Base-by-base conservation (phyloP, 225 moss, liverwort and hornwort genomes). In the Sphagnum tenellum region DNA sequence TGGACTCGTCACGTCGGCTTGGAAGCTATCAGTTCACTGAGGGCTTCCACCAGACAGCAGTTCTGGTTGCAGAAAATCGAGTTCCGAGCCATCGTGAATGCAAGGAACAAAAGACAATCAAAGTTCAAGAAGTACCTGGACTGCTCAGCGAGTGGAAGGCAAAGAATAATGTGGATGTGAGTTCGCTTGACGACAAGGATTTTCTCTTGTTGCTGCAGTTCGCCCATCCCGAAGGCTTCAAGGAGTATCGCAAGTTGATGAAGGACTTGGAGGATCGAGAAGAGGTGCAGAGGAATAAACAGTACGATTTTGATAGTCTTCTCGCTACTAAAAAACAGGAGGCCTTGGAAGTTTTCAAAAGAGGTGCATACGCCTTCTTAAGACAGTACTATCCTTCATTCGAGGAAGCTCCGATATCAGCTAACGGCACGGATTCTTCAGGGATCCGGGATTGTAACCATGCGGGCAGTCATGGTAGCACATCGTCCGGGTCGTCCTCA, bases 11-110 rank as follows among this genome's bases (percentile, higher is more conserved):
- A n/a, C n/a, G n/a, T n/a, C n/a, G n/a, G n/a, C n/a, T n/a, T n/a
- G n/a, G n/a, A 46, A 8, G 64, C 11, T 72, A 48, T 61, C 63
- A 70, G 50, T 12, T 76, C 13, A 49, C 76, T 0, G 74, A 79
- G n/a, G 79, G 74, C 29, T 44, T 5, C 12, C 62, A 66, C 14
- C 60, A 79, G 52, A 13, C 70, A 8, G 79, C 71, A 8, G 2
- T 83, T 6, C 73, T 79, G n/a, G 60, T 70, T 3, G 69, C 74
- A 1, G 67, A 49, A 11, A 48, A 3, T 4, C 66, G 65, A 0
- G 64, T 59, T 60, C 74, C 29, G 2, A 74, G 61, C 3, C 2
- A 65, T 45, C 14, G 3, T 9, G 2, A 55, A 2, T 0, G 5
- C 3, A 12, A 9, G 4, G 12, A 7, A 0, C 44, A 12, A 10